These are phyloP conservation scores for Anthracocystis setariae DNA, from an alignment of 1,284 basidiomycete species.

Conservation along the genomic window DNA sequence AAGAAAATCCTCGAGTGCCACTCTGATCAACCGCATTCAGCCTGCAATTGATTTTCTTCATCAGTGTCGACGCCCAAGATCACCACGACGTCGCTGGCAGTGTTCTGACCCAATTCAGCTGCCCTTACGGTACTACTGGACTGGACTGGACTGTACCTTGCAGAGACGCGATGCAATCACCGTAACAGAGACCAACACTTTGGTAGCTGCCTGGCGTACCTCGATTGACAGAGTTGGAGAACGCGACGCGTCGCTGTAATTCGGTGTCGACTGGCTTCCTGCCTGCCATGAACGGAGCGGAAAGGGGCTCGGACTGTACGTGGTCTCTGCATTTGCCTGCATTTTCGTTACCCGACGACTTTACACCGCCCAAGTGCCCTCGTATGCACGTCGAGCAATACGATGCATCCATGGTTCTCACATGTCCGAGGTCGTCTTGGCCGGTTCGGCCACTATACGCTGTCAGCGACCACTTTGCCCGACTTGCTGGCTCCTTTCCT, in stretches of 20 bases:
- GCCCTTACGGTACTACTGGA: no score
- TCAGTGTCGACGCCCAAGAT: neutral
- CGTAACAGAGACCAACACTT: slow-evolving; percentile 10
- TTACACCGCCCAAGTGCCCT: slow-evolving; percentile 16
- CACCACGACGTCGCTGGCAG: slow-evolving; percentile 1
- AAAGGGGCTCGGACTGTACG: slow-evolving; percentile 9
- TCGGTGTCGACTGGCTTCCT: no score
- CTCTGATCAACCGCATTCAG: no score
- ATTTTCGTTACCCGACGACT: neutral
- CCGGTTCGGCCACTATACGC: neutral
- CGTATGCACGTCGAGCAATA: slow-evolving; percentile 18
- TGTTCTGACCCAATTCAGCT: no score
- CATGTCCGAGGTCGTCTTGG: slow-evolving; percentile 28
- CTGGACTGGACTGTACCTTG: no score
- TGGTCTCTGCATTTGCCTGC: neutral
- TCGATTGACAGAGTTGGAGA: neutral
- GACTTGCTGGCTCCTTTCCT: no score
- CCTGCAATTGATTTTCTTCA: no score
- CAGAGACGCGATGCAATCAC: neutral
- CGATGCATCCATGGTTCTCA: slow-evolving; percentile 40
- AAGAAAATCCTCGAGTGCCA: no score
- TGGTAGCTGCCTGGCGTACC: neutral
- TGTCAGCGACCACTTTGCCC: neutral
- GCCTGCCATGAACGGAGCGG: no score
- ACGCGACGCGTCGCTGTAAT: slow-evolving; percentile 11